phyloP scores from a whole-genome alignment of 2,329 filamentous ascomycete genomes.

The Blastomyces silverae region DNA sequence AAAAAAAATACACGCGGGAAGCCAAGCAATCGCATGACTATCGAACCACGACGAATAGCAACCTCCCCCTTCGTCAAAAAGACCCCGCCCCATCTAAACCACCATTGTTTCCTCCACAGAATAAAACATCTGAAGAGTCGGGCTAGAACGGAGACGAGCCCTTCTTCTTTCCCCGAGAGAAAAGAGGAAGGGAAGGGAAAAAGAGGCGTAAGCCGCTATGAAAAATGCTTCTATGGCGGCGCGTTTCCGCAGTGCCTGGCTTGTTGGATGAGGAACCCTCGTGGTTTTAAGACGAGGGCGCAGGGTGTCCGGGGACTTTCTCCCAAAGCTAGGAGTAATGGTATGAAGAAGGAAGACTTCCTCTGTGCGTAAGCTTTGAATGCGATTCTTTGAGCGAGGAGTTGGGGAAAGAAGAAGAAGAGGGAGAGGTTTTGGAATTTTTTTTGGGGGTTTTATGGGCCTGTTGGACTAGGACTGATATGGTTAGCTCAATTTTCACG shows the following conservation, averaged over 20 bases:
- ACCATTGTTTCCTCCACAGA: slow-evolving; percentile 26
- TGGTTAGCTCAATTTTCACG: background rate
- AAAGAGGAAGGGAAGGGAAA: slow-evolving; percentile 44
- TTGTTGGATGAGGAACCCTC: slow-evolving; percentile 18
- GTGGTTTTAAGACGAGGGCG: slow-evolving; percentile 26
- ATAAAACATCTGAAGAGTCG: slow-evolving; percentile 22
- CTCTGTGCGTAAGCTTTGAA: slow-evolving; percentile 97
- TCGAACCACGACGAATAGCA: slow-evolving; percentile 71
- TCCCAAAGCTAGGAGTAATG: slow-evolving; percentile 71
- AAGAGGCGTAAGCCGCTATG: slow-evolving; percentile 71
- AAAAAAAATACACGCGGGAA: slow-evolving; percentile 41
- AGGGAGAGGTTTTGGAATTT: slow-evolving; percentile 20
- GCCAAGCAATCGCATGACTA: slow-evolving; percentile 95
- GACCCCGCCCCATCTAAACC: slow-evolving; percentile 24
- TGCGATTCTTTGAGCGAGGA: slow-evolving; percentile 99
- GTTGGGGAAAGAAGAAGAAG: slow-evolving; percentile 50
- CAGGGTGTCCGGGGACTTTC: slow-evolving; percentile 99
- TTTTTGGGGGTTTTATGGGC: slow-evolving; percentile 15
- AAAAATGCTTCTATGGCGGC: slow-evolving; percentile 96
- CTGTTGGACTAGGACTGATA: background rate
- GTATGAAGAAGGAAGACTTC: slow-evolving; percentile 30
- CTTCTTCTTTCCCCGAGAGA: slow-evolving; percentile 21
- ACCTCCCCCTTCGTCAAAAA: slow-evolving; percentile 59
- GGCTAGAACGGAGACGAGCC: background rate
- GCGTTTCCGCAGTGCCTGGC: slow-evolving; percentile 80